These are phyloP conservation scores for Irpex sp. DNA, from an alignment of 1,284 basidiomycete species.

Conservation along the genomic window DNA sequence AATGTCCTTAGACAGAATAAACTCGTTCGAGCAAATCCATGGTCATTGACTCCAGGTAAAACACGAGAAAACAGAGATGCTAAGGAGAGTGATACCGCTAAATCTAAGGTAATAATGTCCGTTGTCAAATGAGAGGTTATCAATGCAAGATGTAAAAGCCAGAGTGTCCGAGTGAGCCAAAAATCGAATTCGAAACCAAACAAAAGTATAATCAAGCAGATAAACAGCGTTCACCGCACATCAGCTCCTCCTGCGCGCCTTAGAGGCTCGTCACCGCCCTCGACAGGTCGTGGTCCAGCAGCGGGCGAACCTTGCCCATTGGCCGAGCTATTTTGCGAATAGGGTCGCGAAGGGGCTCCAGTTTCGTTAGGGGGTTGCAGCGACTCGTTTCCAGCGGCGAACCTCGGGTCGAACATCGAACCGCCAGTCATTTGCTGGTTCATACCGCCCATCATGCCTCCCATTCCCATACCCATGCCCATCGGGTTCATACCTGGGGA, in stretches of 20 bases:
- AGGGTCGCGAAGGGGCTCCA: conserved; percentile 12
- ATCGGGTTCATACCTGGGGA: conserved; percentile 12
- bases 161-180: background rate
- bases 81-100: background rate
- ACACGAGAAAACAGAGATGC: background rate
- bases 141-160: background rate
- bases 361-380: conserved; percentile 12
- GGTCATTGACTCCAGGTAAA: background rate
- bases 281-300: conserved; percentile 3
- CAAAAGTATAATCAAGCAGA: background rate
- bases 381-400: conserved; percentile 10
- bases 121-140: background rate
- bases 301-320: conserved; percentile 18
- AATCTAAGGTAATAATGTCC: background rate
- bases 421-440: conserved; percentile 20
- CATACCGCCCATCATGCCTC: conserved; percentile 5
- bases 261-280: conserved; percentile 3
- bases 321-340: conserved; percentile 21
- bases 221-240: conserved; percentile 2
- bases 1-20: no score
- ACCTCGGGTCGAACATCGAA: conserved; percentile 14
- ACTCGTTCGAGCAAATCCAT: background rate
- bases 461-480: conserved; percentile 16
- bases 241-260: conserved; percentile 2
- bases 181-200: background rate